Evolutionary conservation across 2,329 filamentous ascomycete genomes (phyloP), one percentile per base, ranked within the genome.

Genomic region (Beauveria sp.): DNA sequence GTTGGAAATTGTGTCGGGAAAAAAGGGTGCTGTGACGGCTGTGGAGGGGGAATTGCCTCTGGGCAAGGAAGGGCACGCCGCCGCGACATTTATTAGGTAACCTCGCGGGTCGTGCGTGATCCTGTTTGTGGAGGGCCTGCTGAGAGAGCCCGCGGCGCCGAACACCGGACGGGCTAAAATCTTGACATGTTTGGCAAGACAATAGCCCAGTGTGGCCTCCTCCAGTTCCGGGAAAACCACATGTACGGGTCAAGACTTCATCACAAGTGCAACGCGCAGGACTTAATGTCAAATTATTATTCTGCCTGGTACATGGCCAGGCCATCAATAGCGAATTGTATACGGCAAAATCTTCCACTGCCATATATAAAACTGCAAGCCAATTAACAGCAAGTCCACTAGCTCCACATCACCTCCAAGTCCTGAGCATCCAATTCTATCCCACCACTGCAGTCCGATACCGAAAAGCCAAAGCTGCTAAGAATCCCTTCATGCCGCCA

Each of bases 81-180:
- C 24, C 16, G 26, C 18, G 28, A 52, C 52, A 60, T 52, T 51
- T 45, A 60, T 60, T 60, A 60, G 56, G 56, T 60, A 60, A 60
- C 38, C n/a, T n/a, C 34, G 38, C 20, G 43, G n/a, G 10, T 31
- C 22, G 5, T 26, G 10, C 22, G 28, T 28, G 3, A 10, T 10
- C 54, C 9, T 14, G 12, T 57, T 48, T 48, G 45, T 52, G 28
- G 16, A 42, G 54, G 43, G 43, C n/a, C 42, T 43, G 24, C 16
- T 20, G 22, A 1, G 26, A 51, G 26, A 34, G 24, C 16, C 48
- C 9, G 18, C 20, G 26, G 48, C 26, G 48, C 48, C 18, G 16
- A n/a, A 18, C 26, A 31, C 48, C 3, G 26, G 26, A 10, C n/a
- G 22, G 40, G 53, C 53, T 56, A 56, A 34, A 34, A 34, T 12